Conservation (phyloP, 208 protist genomes). For the Trypanosoma scelopori region DNA sequence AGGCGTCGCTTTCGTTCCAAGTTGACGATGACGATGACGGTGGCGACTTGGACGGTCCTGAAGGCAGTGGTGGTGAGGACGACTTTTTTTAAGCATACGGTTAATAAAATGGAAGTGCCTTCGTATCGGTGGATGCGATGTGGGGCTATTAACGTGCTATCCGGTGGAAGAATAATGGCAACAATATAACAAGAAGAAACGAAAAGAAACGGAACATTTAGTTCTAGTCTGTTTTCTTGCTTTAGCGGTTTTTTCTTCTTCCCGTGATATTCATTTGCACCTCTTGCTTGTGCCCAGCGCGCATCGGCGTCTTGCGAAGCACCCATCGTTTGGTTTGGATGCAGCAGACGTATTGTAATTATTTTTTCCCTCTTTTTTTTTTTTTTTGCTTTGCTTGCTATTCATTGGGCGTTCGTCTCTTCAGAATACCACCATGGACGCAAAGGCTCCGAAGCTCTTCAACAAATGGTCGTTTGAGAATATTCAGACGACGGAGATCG, state of each 20-base stretch:
- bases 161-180: not conserved
- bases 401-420: too few relatives aligned
- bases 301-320: constrained; percentile 95
- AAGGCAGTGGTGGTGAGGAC: constrained; percentile 46
- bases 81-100: constrained; percentile 35
- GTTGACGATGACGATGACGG: constrained; percentile 71
- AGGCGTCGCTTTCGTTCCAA: constrained; percentile 38
- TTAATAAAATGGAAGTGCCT: not conserved
- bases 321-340: constrained; percentile 46
- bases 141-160: too few relatives aligned
- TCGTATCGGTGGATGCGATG: too few relatives aligned
- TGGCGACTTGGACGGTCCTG: constrained; percentile 38
- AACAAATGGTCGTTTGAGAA: constrained; percentile 91
- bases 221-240: constrained; percentile 8
- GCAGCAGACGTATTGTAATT: too few relatives aligned
- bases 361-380: too few relatives aligned
- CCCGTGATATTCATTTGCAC: not conserved
- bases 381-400: too few relatives aligned
- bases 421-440: constrained; percentile 38
- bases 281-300: not conserved
- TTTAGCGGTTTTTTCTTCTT: constrained; percentile 18
- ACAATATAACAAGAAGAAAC: not conserved
- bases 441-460: constrained; percentile 86
- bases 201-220: constrained; percentile 3
- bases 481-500: constrained; percentile 84